phyloP scores from a whole-genome alignment of 2,329 filamentous ascomycete genomes.

The Diaporthe caulivora region DNA sequence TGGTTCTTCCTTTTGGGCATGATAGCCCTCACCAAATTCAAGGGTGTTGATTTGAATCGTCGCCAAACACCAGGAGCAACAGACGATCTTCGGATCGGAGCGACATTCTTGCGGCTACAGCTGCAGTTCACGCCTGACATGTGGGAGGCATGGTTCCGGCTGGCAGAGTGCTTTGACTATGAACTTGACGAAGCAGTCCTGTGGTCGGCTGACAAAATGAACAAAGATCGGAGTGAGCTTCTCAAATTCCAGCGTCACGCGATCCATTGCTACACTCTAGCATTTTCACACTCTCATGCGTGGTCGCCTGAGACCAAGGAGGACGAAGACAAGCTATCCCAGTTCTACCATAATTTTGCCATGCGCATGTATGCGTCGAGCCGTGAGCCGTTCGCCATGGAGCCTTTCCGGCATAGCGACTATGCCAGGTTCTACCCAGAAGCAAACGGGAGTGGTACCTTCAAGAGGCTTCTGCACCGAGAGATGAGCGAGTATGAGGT shows the following conservation, averaged over 20 bases:
- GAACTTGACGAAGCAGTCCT: constrained; percentile 89
- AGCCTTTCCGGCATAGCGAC: constrained; percentile 69
- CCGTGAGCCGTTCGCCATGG: constrained; percentile 73
- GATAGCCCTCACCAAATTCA: constrained; percentile 89
- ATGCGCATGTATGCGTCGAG: constrained; percentile 74
- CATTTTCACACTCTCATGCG: constrained; percentile 69
- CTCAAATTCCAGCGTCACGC: constrained; percentile 81
- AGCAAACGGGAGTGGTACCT: constrained; percentile 61
- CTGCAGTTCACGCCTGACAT: constrained; percentile 84
- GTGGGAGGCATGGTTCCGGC: constrained; percentile 92
- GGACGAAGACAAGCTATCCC: constrained; percentile 67
- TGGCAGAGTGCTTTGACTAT: constrained; percentile 89
- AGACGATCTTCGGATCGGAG: constrained; percentile 85
- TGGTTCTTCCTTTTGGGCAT: constrained; percentile 95
- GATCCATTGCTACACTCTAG: constrained; percentile 82
- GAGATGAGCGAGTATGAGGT: constrained; percentile 71
- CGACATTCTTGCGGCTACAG: constrained; percentile 83
- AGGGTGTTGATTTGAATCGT: constrained; percentile 76
- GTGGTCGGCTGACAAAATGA: constrained; percentile 92
- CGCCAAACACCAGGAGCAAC: constrained; percentile 83
- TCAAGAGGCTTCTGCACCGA: constrained; percentile 64
- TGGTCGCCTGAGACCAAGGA: constrained; percentile 58
- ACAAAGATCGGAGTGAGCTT: constrained; percentile 82
- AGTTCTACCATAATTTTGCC: constrained; percentile 71
- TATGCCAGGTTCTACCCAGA: constrained; percentile 70